These are phyloP conservation scores for Arachnomyces sp. DNA, from an alignment of 2,329 filamentous ascomycete genomes.

Conservation along the genomic window DNA sequence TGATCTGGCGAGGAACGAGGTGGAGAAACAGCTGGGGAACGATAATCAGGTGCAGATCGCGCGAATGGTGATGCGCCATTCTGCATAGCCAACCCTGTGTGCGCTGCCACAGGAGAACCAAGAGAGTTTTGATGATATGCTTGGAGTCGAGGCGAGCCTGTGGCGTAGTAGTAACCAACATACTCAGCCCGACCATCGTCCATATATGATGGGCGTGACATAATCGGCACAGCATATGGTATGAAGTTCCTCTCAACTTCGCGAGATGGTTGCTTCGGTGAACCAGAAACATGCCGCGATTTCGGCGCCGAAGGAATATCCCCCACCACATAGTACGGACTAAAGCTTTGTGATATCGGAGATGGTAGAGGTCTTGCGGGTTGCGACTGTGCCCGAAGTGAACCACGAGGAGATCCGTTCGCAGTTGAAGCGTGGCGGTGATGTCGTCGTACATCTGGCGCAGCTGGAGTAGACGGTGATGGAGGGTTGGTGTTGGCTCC, in stretches of 20 bases:
- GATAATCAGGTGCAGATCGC: conserved; percentile 22
- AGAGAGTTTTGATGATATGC: conserved; percentile 32
- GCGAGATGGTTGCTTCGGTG: conserved; percentile 23
- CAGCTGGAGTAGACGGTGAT: conserved; percentile 33
- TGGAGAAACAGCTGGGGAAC: conserved; percentile 16
- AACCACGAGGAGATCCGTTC: conserved; percentile 34
- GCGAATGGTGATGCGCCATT: conserved; percentile 26
- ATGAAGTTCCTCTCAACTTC: conserved; percentile 25
- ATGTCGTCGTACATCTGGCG: conserved; percentile 38
- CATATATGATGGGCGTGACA: conserved; percentile 23
- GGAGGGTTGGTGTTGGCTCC: conserved; percentile 38
- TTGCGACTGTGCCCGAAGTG: conserved; percentile 42
- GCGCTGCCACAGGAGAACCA: conserved; percentile 29
- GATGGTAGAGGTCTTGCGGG: conserved; percentile 38
- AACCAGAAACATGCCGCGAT: conserved; percentile 24
- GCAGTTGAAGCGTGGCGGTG: conserved; percentile 37
- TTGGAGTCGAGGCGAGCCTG: conserved; percentile 35
- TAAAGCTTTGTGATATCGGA: conserved; percentile 22
- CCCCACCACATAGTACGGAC: conserved; percentile 25
- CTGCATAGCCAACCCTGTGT: conserved; percentile 32
- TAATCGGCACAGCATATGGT: conserved; percentile 26
- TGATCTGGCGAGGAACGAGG: conserved; percentile 18
- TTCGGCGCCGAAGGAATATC: conserved; percentile 24
- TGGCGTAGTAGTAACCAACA: conserved; percentile 40
- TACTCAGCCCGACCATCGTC: conserved; percentile 36